Evolutionary conservation across 2,329 filamentous ascomycete species (phyloP).

Genomic region (Sclerotinia trifoliorum): DNA sequence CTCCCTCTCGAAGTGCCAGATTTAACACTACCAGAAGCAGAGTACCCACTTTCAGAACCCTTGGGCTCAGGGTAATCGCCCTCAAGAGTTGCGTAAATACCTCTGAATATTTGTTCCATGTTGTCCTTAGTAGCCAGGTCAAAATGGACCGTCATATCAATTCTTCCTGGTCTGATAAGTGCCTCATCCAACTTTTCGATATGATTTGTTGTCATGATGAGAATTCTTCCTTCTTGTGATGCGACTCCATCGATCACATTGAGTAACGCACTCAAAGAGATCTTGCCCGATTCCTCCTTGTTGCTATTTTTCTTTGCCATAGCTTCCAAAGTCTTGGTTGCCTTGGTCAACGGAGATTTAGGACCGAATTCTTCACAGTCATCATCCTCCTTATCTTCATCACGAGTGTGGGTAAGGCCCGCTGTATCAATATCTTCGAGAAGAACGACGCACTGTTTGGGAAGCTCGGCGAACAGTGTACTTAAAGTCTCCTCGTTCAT

Average conservation of each 20-base stretch:
- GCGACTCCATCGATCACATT: slow-evolving; percentile 70
- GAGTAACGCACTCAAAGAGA: slow-evolving; percentile 63
- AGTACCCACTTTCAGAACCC: background rate
- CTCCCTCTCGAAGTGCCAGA: slow-evolving; percentile 51
- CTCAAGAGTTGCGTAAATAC: slow-evolving; percentile 43
- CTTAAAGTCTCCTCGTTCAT: slow-evolving; percentile 66
- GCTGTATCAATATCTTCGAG: slow-evolving; percentile 76
- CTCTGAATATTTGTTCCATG: slow-evolving; percentile 37
- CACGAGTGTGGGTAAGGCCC: slow-evolving; percentile 56
- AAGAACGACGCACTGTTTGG: slow-evolving; percentile 68
- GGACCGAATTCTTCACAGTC: slow-evolving; percentile 10
- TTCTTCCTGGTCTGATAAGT: slow-evolving; percentile 59
- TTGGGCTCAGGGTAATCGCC: slow-evolving; percentile 29
- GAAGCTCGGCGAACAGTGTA: slow-evolving; percentile 64
- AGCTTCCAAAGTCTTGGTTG: slow-evolving; percentile 1
- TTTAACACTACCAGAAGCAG: slow-evolving; percentile 30
- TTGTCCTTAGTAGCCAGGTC: slow-evolving; percentile 34
- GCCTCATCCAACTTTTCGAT: slow-evolving; percentile 60
- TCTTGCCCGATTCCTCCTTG: slow-evolving; percentile 26
- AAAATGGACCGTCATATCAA: slow-evolving; percentile 61
- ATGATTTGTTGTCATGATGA: slow-evolving; percentile 72
- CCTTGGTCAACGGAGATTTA: background rate
- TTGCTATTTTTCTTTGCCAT: slow-evolving; percentile 44
- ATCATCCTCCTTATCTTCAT: slow-evolving; percentile 27
- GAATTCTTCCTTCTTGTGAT: slow-evolving; percentile 63